Base-by-base conservation (phyloP, 495 filamentous ascomycete genomes). In the Darksidea phi region DNA sequence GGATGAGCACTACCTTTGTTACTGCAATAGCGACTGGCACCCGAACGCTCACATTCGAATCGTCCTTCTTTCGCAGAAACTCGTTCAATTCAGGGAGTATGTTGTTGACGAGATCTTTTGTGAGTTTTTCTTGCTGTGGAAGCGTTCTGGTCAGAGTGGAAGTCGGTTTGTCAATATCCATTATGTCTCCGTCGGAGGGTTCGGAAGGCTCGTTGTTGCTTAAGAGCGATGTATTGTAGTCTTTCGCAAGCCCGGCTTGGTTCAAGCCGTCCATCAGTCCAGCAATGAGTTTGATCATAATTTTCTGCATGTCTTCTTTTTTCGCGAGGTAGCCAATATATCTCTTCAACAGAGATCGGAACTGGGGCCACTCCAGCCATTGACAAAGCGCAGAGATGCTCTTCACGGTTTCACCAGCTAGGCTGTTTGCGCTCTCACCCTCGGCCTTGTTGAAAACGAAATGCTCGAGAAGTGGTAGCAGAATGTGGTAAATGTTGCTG, bases 21-120 rank as follows among this genome's bases (percentile, higher is more conserved):
- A 88, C 80, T 17, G 91, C 89, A 45, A 97, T 80, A 1, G 93
- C 89, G 23, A 96, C 86, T 1, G 91, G 91, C 51, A 95, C 85
- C 64, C 94, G 89, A 50, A 93, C 80, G 75, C 91, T 94, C 74
- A 97, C 94, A 17, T 88, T 89, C 1, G 89, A 84, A 73, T 97
- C 91, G 57, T 97, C 88, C 74, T 97, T 97, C 67, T 93, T 85
- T 63, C 96, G 91, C 38, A 99, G 83, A 71, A 95, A 94, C 20
- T 82, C 80, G 10, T 82, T 80, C 49, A 97, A 74, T 37, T 84
- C 80, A 1, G 93, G 89, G 21, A 96, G 79, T 61, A 96, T 86
- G 59, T 84, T 85, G 15, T 83, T 83, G 3, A 80, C 79, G 37
- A 97, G 76, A 65, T 96, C 91, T 4, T 82, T 80, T 4, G 84